Evolutionary conservation across 2,329 filamentous ascomycete species (phyloP).

Genomic region (Pseudocercospora crystallina): DNA sequence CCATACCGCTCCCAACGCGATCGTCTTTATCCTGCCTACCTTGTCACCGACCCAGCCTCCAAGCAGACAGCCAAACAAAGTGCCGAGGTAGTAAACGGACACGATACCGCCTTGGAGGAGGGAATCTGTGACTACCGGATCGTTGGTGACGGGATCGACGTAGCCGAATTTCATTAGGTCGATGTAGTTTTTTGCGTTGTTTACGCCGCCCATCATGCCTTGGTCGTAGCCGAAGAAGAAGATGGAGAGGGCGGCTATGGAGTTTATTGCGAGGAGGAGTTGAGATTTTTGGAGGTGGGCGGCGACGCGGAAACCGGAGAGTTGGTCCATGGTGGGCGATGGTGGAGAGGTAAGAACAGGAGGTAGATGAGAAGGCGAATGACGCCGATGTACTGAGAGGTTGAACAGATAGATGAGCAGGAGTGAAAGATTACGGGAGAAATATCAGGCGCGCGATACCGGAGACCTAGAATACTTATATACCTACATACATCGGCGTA

Average conservation of each 20-base stretch:
- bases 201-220: conserved; percentile 61
- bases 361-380: too few relatives aligned
- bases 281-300: conserved; percentile 53
- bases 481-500: too few relatives aligned
- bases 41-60: conserved; percentile 66
- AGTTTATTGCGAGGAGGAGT: conserved; percentile 62
- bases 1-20: conserved; percentile 56
- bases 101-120: conserved; percentile 64
- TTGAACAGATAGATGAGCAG: too few relatives aligned
- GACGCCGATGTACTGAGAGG: too few relatives aligned
- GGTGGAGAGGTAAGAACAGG: too few relatives aligned
- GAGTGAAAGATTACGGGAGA: too few relatives aligned
- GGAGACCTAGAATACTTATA: too few relatives aligned
- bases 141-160: conserved; percentile 39
- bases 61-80: conserved; percentile 61
- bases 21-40: conserved; percentile 63
- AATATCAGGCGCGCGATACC: too few relatives aligned
- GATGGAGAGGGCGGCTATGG: conserved; percentile 63
- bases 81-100: conserved; percentile 59
- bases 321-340: conserved; percentile 32
- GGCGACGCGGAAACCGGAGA: conserved; percentile 28
- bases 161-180: conserved; percentile 65
- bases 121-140: conserved; percentile 57
- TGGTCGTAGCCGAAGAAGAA: conserved; percentile 59
- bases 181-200: conserved; percentile 64